Percentiles rank a stretch among this genome's conserved stretches.
Conservation (phyloP, 257 asterid species). For the Solanum medicagineum region DNA sequence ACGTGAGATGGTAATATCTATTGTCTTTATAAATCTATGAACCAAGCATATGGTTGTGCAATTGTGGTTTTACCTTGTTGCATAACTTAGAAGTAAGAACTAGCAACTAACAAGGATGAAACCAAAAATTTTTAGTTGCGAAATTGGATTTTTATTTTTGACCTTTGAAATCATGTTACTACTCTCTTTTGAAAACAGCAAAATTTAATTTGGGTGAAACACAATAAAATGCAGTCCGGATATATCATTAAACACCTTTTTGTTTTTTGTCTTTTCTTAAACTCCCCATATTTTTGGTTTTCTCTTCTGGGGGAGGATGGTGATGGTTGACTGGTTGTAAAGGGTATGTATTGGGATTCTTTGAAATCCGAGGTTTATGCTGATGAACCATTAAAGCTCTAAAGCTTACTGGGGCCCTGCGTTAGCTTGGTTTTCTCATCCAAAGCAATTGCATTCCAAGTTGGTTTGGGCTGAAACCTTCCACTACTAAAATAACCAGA, state of each 20-base stretch:
- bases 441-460: not conserved
- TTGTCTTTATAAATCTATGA: not conserved
- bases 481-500: not conserved
- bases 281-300: not conserved
- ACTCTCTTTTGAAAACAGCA: not conserved
- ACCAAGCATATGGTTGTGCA: not conserved
- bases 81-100: not conserved
- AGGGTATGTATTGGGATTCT: not conserved
- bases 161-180: not conserved
- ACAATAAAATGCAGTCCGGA: not conserved
- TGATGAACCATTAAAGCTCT: not conserved
- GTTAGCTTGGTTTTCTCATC: not conserved
- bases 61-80: not conserved
- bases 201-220: not conserved
- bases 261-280: not conserved
- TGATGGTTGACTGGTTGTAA: not conserved
- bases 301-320: not conserved
- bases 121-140: not conserved
- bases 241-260: not conserved
- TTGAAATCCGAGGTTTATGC: not conserved
- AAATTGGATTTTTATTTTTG: not conserved
- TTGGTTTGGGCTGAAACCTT: not conserved
- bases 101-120: not conserved
- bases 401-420: not conserved
- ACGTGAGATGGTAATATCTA: not conserved